Percentiles rank a stretch among this genome's conserved stretches.
These are phyloP conservation scores for Hansenula sp. DNA, from an alignment of 1,139 yeast genomes.

Conservation along the genomic window DNA sequence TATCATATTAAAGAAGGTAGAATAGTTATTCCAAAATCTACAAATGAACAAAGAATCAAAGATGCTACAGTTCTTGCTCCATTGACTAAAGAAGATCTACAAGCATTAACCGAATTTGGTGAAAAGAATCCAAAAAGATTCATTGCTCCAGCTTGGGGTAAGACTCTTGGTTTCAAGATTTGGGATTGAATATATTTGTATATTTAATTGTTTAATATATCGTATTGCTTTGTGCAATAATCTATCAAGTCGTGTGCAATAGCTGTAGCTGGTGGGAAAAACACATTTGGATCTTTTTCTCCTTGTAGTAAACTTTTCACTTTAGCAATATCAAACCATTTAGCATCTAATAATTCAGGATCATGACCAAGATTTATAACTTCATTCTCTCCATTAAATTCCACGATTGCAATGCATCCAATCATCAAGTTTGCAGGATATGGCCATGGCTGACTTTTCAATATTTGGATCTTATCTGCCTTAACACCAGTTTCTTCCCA, in stretches of 20 bases:
- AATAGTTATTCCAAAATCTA: constrained; percentile 51
- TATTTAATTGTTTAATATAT: constrained; percentile 4
- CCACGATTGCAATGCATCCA: constrained; percentile 79
- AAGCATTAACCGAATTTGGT: constrained; percentile 38
- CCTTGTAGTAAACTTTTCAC: constrained; percentile 40
- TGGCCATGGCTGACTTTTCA: constrained; percentile 92
- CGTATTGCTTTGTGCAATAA: constrained; percentile 26
- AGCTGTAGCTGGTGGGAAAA: constrained; percentile 44
- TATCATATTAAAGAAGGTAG: constrained; percentile 51
- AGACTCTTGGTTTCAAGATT: constrained; percentile 7
- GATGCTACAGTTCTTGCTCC: constrained; percentile 30
- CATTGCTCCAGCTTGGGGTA: constrained; percentile 23
- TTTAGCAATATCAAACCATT: constrained; percentile 67
- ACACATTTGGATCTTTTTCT: constrained; percentile 25
- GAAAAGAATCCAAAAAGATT: constrained; percentile 35
- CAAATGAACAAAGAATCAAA: constrained; percentile 29
- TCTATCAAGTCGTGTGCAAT: constrained; percentile 41
- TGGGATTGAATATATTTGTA: constrained; percentile 4
- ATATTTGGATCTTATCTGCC: constrained; percentile 53
- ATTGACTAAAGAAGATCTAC: constrained; percentile 40
- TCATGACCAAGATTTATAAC: constrained; percentile 72
- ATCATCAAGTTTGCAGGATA: constrained; percentile 91
- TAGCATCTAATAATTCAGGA: constrained; percentile 77
- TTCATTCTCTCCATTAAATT: constrained; percentile 57
- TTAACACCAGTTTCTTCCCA: constrained; percentile 95